Evolutionary conservation across 345 rosid genomes (phyloP).

Genomic region (Hibiscus mutabilis): DNA sequence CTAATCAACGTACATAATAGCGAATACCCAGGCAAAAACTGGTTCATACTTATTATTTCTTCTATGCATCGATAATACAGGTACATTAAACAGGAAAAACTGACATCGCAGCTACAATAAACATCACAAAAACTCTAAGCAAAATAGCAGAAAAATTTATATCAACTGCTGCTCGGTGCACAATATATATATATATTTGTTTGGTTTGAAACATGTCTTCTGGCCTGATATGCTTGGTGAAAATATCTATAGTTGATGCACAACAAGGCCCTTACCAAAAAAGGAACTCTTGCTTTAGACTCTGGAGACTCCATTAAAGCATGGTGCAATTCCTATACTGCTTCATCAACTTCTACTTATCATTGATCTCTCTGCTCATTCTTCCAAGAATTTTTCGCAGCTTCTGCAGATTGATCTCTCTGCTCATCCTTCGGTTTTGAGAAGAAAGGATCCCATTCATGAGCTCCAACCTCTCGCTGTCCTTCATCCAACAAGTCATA

Average conservation of each 20-base stretch:
- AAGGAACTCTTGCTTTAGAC: neutral
- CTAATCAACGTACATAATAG: no score
- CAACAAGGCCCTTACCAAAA: neutral
- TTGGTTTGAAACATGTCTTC: neutral
- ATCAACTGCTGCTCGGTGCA: slow-evolving; percentile 3
- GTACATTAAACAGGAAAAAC: no score
- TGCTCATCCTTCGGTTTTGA: slow-evolving; percentile 67
- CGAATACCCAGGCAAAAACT: no score
- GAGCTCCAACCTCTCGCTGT: slow-evolving; percentile 64
- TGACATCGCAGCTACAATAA: slow-evolving; percentile 14
- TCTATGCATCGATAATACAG: neutral
- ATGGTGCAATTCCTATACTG: neutral
- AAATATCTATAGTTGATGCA: slow-evolving; percentile 15
- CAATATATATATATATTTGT: neutral
- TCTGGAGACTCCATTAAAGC: neutral
- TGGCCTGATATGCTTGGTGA: slow-evolving; percentile 4
- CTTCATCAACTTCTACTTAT: slow-evolving; percentile 9
- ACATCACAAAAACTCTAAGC: slow-evolving; percentile 20
- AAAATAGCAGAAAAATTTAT: slow-evolving; percentile 1
- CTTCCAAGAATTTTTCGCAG: slow-evolving; percentile 83
- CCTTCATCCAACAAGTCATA: slow-evolving; percentile 78
- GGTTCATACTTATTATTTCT: neutral
- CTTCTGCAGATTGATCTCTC: slow-evolving; percentile 59
- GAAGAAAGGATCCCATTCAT: slow-evolving; percentile 94
- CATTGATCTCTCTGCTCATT: slow-evolving; percentile 65